These are phyloP conservation scores for Calonectria pteridis DNA, from an alignment of 2,329 filamentous ascomycete genomes.

Conservation along the genomic window DNA sequence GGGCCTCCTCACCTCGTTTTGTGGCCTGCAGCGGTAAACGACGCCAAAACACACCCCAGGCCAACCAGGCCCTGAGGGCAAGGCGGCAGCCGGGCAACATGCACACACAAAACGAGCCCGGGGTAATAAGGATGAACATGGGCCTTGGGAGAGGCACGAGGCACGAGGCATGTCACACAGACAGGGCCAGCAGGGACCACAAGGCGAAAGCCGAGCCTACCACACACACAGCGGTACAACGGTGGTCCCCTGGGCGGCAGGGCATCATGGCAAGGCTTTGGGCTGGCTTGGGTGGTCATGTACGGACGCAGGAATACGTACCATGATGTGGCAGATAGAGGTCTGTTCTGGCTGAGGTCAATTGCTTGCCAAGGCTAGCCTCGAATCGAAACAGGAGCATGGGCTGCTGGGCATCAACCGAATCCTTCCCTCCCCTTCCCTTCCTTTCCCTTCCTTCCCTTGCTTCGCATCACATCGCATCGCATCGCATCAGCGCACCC, in stretches of 20 bases:
- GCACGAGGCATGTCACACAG: constrained; percentile 11
- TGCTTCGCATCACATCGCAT: neutral
- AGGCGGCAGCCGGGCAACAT: constrained; percentile 10
- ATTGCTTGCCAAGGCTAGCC: neutral
- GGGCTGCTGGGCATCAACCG: neutral
- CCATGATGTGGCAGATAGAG: neutral
- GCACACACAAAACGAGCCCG: constrained; percentile 8
- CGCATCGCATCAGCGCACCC: neutral
- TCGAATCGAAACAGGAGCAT: constrained; percentile 8
- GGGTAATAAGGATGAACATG: constrained; percentile 15
- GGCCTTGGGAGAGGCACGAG: constrained; percentile 9
- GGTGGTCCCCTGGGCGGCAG: neutral
- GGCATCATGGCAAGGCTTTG: constrained; percentile 9
- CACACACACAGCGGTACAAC: neutral
- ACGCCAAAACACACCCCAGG: constrained; percentile 8
- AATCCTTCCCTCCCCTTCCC: neutral
- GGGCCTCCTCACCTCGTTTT: constrained; percentile 1
- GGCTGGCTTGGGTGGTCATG: neutral
- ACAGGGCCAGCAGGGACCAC: constrained; percentile 14
- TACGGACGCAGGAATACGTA: constrained; percentile 5
- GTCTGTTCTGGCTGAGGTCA: neutral
- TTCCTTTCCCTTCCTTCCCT: neutral
- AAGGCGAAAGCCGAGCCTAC: constrained; percentile 21
- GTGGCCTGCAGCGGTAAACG: neutral
- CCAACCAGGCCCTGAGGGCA: neutral